Evolutionary conservation across 2,329 filamentous ascomycete genomes (phyloP).

Genomic region (Pestalotiopsis sp.): DNA sequence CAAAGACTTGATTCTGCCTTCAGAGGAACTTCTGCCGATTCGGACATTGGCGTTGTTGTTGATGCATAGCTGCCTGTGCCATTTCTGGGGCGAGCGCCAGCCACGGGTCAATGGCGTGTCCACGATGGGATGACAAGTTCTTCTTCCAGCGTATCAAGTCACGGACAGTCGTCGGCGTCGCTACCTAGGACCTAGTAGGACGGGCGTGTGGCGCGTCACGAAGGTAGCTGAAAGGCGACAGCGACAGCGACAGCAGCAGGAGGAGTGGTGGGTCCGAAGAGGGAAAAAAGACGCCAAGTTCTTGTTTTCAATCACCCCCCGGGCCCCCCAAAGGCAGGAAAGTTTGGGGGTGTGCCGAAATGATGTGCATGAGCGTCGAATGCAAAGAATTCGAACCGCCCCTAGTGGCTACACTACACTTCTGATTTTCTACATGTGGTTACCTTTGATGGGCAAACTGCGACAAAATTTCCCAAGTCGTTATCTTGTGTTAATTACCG

Average conservation of each 20-base stretch:
- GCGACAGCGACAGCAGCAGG: background rate
- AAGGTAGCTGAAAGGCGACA: background rate
- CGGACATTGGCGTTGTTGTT: no score
- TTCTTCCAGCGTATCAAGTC: no score
- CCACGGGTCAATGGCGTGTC: no score
- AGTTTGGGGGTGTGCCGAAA: background rate
- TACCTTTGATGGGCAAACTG: background rate
- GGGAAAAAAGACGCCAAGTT: background rate
- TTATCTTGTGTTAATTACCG: slow-evolving; percentile 3
- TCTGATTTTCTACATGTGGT: background rate
- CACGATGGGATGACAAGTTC: background rate
- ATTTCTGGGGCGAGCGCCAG: no score
- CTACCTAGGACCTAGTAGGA: no score
- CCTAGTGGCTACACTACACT: background rate
- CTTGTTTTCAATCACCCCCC: background rate
- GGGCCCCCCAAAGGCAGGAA: background rate
- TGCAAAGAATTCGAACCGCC: background rate
- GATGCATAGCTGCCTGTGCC: no score
- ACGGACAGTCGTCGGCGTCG: no score
- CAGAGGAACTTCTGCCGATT: no score
- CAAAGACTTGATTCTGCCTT: no score
- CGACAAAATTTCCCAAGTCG: background rate
- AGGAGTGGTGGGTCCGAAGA: background rate
- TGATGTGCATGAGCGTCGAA: background rate
- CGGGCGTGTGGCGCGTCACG: background rate